Base-by-base conservation (phyloP, 495 filamentous ascomycete genomes). In the Neurospora sp. region DNA sequence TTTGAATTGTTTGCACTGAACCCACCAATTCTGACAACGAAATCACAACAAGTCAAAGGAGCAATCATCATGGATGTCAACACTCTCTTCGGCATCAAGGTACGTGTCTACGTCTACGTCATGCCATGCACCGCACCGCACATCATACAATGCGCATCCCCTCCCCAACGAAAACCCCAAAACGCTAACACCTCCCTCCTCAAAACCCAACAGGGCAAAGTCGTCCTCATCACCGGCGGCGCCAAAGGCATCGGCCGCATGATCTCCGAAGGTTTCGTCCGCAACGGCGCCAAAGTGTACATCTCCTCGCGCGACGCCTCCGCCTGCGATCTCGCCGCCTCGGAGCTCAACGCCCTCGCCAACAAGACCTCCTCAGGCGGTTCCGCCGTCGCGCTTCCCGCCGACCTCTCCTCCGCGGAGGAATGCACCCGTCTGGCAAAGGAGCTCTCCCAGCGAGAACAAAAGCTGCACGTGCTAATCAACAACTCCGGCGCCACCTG, bases 401-500 rank as follows among this genome's bases (percentile, higher is more conserved):
- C 81, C 23, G 81, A 86, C 78, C 76, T 86, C 42, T 77, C 80
- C 35, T 74, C 73, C 37, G 79, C 80, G 11, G 16, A 71, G 7
- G 91, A 92, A 27, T 87, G 90, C 81, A 85, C 87, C 77, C 86
- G 83, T 71, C 82, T 96, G 31, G 92, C 88, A 1, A 82, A 87
- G 20, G 89, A 91, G 77, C 81, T 94, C 40, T 81, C 80, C 23
- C 85, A 85, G 70, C 84, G 84, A n/a, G 92, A 94, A 76, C 80
- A 83, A 70, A 88, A 88, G 42, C 88, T 96, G 18, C 88, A 94
- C 79, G 84, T 95, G 70, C 87, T 95, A 4, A 86, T 95, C 78
- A 94, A 95, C 86, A 96, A 96, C 86, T 89, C 88, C 27, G 93
- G 93, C 72, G 91, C 90, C 6, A 93, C 90, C 80, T 94, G 92